Base-by-base conservation (phyloP, 352 stramenopile species). In the Globisporangium rhizosaccharum region DNA sequence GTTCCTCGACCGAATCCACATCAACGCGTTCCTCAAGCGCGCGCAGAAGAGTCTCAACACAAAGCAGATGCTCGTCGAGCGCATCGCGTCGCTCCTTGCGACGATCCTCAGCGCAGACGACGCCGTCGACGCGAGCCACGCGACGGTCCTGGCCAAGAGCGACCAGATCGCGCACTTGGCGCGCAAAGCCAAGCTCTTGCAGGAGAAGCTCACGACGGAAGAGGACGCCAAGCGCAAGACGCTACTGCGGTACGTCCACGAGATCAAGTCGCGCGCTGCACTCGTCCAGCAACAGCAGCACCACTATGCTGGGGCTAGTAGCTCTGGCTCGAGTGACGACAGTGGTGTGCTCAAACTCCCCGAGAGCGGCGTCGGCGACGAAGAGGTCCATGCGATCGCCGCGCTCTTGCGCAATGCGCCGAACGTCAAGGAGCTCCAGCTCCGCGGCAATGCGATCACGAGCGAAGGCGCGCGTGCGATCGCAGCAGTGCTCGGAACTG, bases 181-280 rank as follows among this genome's bases (percentile, higher is more conserved):
- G 1, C 70, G 82, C 18, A 95, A 96, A 61, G 73, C 70, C 2
- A 75, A 72, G 63, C 74, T 79, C 54, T 70, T 96, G 53, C 89
- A 97, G 56, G 85, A 96, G 49, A 76, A 82, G 33, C 70, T 98
- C 36, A 88, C 80, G 3, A 72, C 65, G 12, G 95, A 98, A 65
- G 94, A 98, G 70, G 96, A 99, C 50, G 96, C 95, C 14, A 98
- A 98, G 71, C 85, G 94, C 36, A 90, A 97, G 50, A 98, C 94
- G 17, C 73, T 99, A 41, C 66, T 98, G 36, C 82, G 94, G 28
- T 98, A 98, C 63, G 89, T 98, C 10, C 89, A 97, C 51, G 88
- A 96, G 56, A 89, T 98, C 39, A 98, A 98, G 64, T 85, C 89
- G 59, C 79, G 51, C 47, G 62, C 44, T 61, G 60, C 66, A 55